These are phyloP conservation scores for Lodderomyces oxycetoniae DNA, from an alignment of 1,139 yeast species.

Conservation along the genomic window DNA sequence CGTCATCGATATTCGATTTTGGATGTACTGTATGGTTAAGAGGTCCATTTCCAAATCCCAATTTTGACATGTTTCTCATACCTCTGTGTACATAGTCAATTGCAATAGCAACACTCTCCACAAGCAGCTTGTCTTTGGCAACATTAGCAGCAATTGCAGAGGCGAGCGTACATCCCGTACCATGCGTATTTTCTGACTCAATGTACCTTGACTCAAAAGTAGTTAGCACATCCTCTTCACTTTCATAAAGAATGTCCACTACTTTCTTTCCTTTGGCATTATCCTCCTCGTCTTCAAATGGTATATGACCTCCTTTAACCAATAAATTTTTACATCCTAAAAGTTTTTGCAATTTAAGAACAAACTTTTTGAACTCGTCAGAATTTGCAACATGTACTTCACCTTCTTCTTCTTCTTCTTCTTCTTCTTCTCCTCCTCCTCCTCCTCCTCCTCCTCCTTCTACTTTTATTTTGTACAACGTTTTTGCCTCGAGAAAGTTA, in stretches of 20 bases:
- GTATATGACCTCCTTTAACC: slow-evolving; percentile 79
- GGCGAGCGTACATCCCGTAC: slow-evolving; percentile 88
- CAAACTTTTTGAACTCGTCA: slow-evolving; percentile 27
- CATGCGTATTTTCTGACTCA: slow-evolving; percentile 63
- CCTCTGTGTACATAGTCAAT: slow-evolving; percentile 67
- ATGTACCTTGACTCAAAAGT: slow-evolving; percentile 49
- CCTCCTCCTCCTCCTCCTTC: too few species aligned
- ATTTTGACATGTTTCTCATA: slow-evolving; percentile 35
- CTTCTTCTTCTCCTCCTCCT: too few species aligned
- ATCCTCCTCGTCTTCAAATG: slow-evolving; percentile 34
- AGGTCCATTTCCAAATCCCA: slow-evolving; percentile 72
- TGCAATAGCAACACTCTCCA: slow-evolving; percentile 49
- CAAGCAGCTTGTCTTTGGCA: slow-evolving; percentile 48
- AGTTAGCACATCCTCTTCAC: slow-evolving; percentile 30
- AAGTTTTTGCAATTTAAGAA: slow-evolving; percentile 34
- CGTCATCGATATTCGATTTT: slow-evolving; percentile 9
- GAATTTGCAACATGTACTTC: slow-evolving; percentile 8
- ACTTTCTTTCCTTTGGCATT: slow-evolving; percentile 20
- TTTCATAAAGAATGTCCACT: slow-evolving; percentile 59
- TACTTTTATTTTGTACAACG: slow-evolving; percentile 22
- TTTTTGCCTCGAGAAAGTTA: slow-evolving; percentile 61
- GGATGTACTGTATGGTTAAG: slow-evolving; percentile 50
- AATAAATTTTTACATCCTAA: slow-evolving; percentile 53
- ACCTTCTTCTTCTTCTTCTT: too few species aligned
- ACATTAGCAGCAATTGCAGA: slow-evolving; percentile 76